Evolutionary conservation across 2,329 filamentous ascomycete genomes (phyloP).

Genomic region (Penicillium thymicola): DNA sequence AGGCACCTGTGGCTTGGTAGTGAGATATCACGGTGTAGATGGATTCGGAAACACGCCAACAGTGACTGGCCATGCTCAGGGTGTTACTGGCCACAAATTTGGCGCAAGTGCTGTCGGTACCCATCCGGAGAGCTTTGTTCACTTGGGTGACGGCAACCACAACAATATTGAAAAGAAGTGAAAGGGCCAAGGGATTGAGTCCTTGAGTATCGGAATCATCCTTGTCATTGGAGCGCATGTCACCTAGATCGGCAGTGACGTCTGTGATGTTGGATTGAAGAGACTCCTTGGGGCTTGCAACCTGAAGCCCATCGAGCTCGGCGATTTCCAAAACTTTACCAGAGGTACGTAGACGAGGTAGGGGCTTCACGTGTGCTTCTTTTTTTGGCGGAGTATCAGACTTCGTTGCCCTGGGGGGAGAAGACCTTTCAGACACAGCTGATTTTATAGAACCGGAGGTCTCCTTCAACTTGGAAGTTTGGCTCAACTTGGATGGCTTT

Average conservation of each 20-base stretch:
- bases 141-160: slow-evolving; percentile 29
- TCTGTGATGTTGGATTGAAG: slow-evolving; percentile 21
- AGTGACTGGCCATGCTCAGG: slow-evolving; percentile 33
- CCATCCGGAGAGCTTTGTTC: slow-evolving; percentile 20
- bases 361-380: neutral
- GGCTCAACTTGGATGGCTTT: slow-evolving; percentile 1
- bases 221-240: slow-evolving; percentile 12
- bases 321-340: slow-evolving; percentile 29
- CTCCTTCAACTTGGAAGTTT: neutral
- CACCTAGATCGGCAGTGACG: slow-evolving; percentile 18
- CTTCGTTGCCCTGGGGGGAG: slow-evolving; percentile 1
- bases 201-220: slow-evolving; percentile 13
- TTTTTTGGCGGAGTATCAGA: slow-evolving; percentile 2
- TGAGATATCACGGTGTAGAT: slow-evolving; percentile 25
- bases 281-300: slow-evolving; percentile 20
- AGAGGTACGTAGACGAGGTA: slow-evolving; percentile 6
- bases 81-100: slow-evolving; percentile 25
- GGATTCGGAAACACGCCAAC: slow-evolving; percentile 27
- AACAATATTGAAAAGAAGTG: slow-evolving; percentile 31
- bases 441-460: neutral
- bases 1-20: slow-evolving; percentile 33
- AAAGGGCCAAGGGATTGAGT: slow-evolving; percentile 23
- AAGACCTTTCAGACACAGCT: slow-evolving; percentile 7
- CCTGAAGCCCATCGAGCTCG: slow-evolving; percentile 36
- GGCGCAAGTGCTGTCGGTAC: slow-evolving; percentile 24